phyloP scores from a whole-genome alignment of 306 rosid species.

The Biancaea sappan region DNA sequence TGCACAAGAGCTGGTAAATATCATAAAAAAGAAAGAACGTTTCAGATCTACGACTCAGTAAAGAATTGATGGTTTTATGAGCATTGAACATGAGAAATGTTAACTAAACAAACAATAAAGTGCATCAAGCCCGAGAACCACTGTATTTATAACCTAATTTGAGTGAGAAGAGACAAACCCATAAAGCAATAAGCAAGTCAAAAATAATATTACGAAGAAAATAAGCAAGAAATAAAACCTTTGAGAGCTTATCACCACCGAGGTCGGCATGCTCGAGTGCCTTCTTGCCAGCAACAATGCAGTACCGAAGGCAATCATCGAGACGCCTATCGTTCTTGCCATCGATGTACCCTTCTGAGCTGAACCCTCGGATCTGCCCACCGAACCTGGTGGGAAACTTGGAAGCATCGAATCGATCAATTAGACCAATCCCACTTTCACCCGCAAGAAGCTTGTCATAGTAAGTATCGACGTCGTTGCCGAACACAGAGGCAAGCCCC shows the following conservation, averaged over 20 bases:
- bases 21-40: background rate
- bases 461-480: conserved; percentile 71
- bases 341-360: conserved; percentile 83
- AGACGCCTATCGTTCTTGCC: conserved; percentile 93
- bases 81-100: background rate
- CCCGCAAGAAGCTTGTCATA: conserved; percentile 88
- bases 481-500: conserved; percentile 91
- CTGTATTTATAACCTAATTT: background rate
- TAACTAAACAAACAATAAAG: background rate
- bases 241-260: conserved; percentile 56
- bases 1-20: background rate
- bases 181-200: background rate
- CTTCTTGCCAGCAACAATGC: conserved; percentile 94
- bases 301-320: conserved; percentile 86
- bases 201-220: no score
- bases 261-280: conserved; percentile 87
- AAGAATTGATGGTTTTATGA: background rate
- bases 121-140: background rate
- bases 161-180: background rate
- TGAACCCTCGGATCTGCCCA: conserved; percentile 89
- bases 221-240: conserved; percentile 45
- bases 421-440: conserved; percentile 76
- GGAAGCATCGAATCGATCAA: conserved; percentile 88
- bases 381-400: conserved; percentile 94
- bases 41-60: conserved; percentile 5